Conservation (phyloP, 257 asterid genomes). For the Cordia subcordata region DNA sequence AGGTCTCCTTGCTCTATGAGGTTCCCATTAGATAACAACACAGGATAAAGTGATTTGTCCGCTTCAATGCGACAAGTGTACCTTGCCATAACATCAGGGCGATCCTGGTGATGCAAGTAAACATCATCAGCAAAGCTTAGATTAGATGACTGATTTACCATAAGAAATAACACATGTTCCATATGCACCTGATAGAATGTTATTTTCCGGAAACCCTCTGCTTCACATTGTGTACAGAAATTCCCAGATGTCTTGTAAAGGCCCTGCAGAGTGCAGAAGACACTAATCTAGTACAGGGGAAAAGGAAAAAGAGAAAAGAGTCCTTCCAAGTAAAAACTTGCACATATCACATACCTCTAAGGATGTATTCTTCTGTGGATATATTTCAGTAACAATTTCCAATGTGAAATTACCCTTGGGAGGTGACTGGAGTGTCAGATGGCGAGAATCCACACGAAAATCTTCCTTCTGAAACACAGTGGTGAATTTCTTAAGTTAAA, state of each 20-base stretch:
- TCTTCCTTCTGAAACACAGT: slow-evolving; percentile 58
- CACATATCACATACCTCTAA: slow-evolving; percentile 51
- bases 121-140: slow-evolving; percentile 18
- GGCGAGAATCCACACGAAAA: slow-evolving; percentile 56
- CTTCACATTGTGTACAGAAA: slow-evolving; percentile 98
- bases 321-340: slow-evolving; percentile 55
- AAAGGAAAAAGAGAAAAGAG: not conserved
- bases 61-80: slow-evolving; percentile 91
- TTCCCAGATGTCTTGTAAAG: slow-evolving; percentile 89
- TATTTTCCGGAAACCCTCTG: slow-evolving; percentile 92
- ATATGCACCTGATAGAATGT: slow-evolving; percentile 79
- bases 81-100: slow-evolving; percentile 95
- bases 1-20: slow-evolving; percentile 80
- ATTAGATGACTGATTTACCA: not conserved
- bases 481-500: not conserved
- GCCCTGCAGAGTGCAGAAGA: slow-evolving; percentile 58
- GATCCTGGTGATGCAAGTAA: slow-evolving; percentile 53
- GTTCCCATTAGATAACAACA: slow-evolving; percentile 82
- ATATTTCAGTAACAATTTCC: slow-evolving; percentile 80
- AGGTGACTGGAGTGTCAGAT: slow-evolving; percentile 68
- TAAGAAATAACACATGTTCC: not conserved
- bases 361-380: slow-evolving; percentile 88
- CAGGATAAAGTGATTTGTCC: slow-evolving; percentile 88
- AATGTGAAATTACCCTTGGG: slow-evolving; percentile 67
- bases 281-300: not conserved